Conservation (phyloP, 1,284 basidiomycete genomes). For the Irpex sp. region DNA sequence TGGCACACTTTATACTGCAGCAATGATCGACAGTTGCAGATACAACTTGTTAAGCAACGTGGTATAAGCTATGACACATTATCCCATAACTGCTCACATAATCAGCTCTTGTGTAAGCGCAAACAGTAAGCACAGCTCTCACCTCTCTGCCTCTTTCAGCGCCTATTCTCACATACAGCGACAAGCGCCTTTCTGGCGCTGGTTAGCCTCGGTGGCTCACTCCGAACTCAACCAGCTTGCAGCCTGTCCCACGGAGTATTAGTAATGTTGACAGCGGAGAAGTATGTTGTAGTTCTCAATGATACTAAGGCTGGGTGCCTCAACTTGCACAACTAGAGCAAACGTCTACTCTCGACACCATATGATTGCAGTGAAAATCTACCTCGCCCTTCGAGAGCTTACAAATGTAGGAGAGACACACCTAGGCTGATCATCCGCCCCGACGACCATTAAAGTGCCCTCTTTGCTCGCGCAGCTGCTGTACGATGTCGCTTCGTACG, state of each 20-base stretch:
- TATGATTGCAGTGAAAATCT: not conserved
- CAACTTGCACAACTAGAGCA: too few relatives aligned
- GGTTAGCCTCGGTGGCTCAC: not conserved
- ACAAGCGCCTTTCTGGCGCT: too few relatives aligned
- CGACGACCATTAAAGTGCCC: not conserved
- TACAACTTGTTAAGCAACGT: not conserved
- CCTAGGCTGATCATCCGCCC: not conserved
- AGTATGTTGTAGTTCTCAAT: too few relatives aligned
- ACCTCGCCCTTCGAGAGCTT: not conserved
- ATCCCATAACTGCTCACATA: not conserved
- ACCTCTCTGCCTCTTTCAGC: not conserved
- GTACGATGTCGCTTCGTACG: slow-evolving; percentile 54
- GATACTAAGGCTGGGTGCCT: too few relatives aligned
- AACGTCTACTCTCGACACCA: not conserved
- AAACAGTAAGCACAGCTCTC: not conserved
- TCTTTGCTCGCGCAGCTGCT: not conserved
- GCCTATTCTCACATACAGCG: not conserved
- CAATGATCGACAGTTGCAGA: too few relatives aligned
- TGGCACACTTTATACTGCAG: too few relatives aligned
- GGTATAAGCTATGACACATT: not conserved
- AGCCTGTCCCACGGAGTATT: not conserved
- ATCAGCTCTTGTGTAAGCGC: not conserved
- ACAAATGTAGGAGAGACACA: not conserved
- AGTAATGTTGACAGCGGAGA: not conserved
- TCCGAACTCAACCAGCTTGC: not conserved